Evolutionary conservation across 2,329 filamentous ascomycete genomes (phyloP).

Genomic region (Clarireedia sp.): DNA sequence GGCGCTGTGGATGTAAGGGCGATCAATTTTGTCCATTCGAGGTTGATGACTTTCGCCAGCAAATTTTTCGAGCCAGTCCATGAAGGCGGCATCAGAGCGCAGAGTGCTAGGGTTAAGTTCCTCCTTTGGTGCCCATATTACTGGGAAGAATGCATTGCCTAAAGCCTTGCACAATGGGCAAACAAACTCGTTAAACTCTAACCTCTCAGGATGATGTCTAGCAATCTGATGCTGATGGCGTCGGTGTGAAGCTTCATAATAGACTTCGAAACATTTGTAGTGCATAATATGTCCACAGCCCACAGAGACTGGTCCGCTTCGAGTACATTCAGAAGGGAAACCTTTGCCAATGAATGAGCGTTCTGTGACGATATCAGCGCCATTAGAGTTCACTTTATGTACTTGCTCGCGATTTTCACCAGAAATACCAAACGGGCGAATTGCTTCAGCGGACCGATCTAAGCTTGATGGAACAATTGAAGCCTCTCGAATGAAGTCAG

Average conservation of each 20-base stretch:
- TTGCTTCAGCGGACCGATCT: slow-evolving; percentile 73
- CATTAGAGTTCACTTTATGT: slow-evolving; percentile 65
- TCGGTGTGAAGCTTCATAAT: slow-evolving; percentile 73
- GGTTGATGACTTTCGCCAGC: slow-evolving; percentile 7
- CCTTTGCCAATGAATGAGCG: slow-evolving; percentile 82
- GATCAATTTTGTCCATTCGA: slow-evolving; percentile 14
- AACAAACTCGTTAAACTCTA: slow-evolving; percentile 78
- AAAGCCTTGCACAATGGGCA: slow-evolving; percentile 95
- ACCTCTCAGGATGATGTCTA: slow-evolving; percentile 80
- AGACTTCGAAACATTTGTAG: slow-evolving; percentile 88
- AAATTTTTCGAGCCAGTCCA: slow-evolving; percentile 30
- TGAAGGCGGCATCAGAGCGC: slow-evolving; percentile 51
- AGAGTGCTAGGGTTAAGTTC: slow-evolving; percentile 74
- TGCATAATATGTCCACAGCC: slow-evolving; percentile 99
- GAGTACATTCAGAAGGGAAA: slow-evolving; percentile 62
- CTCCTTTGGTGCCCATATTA: slow-evolving; percentile 90
- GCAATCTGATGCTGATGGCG: slow-evolving; percentile 90
- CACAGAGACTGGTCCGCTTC: slow-evolving; percentile 72
- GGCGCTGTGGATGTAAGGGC: slow-evolving; percentile 3
- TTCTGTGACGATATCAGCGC: slow-evolving; percentile 63
- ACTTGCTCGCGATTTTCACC: slow-evolving; percentile 75
- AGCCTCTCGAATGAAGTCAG: slow-evolving; percentile 78
- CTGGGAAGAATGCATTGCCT: slow-evolving; percentile 88
- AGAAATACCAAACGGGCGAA: slow-evolving; percentile 85
- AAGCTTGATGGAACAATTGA: slow-evolving; percentile 70